phyloP scores from a whole-genome alignment of 495 filamentous ascomycete species.

The Aspergillus biplanus region DNA sequence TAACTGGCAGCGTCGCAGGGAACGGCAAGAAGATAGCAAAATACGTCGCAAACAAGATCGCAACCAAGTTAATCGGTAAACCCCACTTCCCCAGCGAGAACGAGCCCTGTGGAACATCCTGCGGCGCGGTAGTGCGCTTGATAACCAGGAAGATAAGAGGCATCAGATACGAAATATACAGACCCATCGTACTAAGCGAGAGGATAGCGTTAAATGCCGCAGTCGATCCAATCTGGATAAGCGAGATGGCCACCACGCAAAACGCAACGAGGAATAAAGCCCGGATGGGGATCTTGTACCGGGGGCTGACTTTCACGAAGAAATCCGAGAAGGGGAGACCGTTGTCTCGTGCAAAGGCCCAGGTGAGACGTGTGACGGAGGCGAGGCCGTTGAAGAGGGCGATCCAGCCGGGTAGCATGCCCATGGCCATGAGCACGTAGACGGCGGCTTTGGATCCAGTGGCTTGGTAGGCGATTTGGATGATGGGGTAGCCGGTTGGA shows the following conservation, averaged over 20 bases:
- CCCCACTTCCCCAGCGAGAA: slow-evolving; percentile 40
- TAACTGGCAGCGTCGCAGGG: slow-evolving; percentile 44
- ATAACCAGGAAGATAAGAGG: slow-evolving; percentile 46
- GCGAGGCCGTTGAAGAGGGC: slow-evolving; percentile 54
- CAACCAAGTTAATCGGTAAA: slow-evolving; percentile 44
- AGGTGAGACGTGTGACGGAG: slow-evolving; percentile 56
- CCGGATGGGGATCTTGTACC: slow-evolving; percentile 50
- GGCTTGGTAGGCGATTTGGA: slow-evolving; percentile 54
- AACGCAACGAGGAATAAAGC: slow-evolving; percentile 47
- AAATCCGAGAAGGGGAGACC: slow-evolving; percentile 59
- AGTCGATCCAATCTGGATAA: slow-evolving; percentile 54
- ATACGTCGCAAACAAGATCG: slow-evolving; percentile 45
- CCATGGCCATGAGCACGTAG: slow-evolving; percentile 47
- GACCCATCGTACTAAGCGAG: slow-evolving; percentile 48
- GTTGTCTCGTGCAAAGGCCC: slow-evolving; percentile 64
- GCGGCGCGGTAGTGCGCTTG: slow-evolving; percentile 30
- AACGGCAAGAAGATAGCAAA: slow-evolving; percentile 51
- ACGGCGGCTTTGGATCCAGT: slow-evolving; percentile 49
- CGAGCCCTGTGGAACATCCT: slow-evolving; percentile 33
- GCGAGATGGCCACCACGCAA: slow-evolving; percentile 42
- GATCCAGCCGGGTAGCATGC: slow-evolving; percentile 42
- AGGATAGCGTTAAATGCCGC: slow-evolving; percentile 55
- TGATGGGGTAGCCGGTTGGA: slow-evolving; percentile 55
- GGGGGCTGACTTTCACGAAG: slow-evolving; percentile 47
- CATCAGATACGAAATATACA: slow-evolving; percentile 57